A percentile compares a stretch with the other conserved stretches of the same genome.
These are phyloP conservation scores for Lomentospora prolificans DNA, from an alignment of 2,329 filamentous ascomycete species.

Conservation along the genomic window DNA sequence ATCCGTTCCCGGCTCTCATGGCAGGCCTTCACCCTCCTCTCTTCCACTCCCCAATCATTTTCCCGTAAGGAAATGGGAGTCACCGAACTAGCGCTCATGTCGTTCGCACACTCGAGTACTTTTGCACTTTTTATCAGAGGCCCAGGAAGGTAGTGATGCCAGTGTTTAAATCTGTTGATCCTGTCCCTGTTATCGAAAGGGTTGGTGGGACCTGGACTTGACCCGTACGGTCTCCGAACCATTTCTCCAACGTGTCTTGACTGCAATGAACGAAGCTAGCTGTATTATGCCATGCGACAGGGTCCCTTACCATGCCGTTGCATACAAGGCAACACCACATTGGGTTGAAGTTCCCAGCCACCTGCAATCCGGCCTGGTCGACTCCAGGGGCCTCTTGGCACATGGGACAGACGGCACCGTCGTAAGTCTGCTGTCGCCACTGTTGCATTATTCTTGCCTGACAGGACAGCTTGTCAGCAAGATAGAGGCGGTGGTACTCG, in stretches of 20 bases:
- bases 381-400: constrained; percentile 17
- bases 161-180: no score
- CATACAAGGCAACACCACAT: constrained; percentile 26
- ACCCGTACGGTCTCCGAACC: no score
- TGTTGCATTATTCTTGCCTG: constrained; percentile 16
- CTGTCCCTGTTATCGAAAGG: no score
- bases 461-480: constrained; percentile 16
- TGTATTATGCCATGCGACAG: neutral
- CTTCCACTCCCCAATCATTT: no score
- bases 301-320: constrained; percentile 14
- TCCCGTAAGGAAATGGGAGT: no score
- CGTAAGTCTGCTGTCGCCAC: constrained; percentile 18
- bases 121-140: no score
- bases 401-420: constrained; percentile 19
- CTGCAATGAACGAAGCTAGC: neutral
- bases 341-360: constrained; percentile 6
- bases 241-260: neutral
- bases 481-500: constrained; percentile 22
- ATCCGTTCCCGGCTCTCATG: no score
- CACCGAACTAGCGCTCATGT: no score
- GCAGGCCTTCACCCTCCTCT: no score
- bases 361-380: constrained; percentile 7
- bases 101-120: no score
- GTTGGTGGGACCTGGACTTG: no score
- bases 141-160: no score